These are phyloP conservation scores for Parasarocladium wereldwijsianum DNA, from an alignment of 2,329 filamentous ascomycete genomes.

Conservation along the genomic window DNA sequence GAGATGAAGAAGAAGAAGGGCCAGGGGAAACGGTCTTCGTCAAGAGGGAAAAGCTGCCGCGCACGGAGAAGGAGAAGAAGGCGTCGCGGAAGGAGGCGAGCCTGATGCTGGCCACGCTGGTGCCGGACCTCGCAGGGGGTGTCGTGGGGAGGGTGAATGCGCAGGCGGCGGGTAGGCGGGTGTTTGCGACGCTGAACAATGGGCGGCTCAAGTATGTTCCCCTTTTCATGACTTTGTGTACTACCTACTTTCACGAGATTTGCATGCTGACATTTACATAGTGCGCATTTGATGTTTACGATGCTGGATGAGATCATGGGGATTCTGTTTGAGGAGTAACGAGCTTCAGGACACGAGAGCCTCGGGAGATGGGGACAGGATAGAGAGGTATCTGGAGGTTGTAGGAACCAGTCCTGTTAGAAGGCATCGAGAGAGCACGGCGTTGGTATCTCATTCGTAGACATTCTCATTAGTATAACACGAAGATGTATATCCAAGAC, in stretches of 20 bases:
- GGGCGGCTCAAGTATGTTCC: slow-evolving; percentile 64
- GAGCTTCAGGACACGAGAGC: too few relatives aligned
- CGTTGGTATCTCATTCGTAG: too few relatives aligned
- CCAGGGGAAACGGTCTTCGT: too few relatives aligned
- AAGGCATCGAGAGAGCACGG: too few relatives aligned
- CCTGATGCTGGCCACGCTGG: slow-evolving; percentile 72
- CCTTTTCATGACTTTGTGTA: slow-evolving; percentile 1
- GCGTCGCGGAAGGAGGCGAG: slow-evolving; percentile 77
- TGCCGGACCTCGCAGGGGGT: slow-evolving; percentile 82
- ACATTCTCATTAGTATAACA: too few relatives aligned
- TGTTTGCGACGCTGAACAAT: slow-evolving; percentile 89
- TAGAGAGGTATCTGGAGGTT: too few relatives aligned
- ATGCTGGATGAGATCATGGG: slow-evolving; percentile 56
- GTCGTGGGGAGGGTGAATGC: slow-evolving; percentile 90
- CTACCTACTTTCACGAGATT: not conserved
- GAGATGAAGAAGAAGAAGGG: too few relatives aligned
- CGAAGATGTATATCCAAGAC: too few relatives aligned
- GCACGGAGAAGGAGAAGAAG: slow-evolving; percentile 60
- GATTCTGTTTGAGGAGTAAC: slow-evolving; percentile 41
- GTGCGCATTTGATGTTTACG: slow-evolving; percentile 55
- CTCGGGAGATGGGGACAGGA: too few relatives aligned
- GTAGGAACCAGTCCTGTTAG: too few relatives aligned
- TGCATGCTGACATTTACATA: slow-evolving; percentile 15
- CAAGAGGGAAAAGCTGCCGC: slow-evolving; percentile 31
- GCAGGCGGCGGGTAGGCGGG: slow-evolving; percentile 71